These are phyloP conservation scores for Hortaea werneckii DNA, from an alignment of 2,329 filamentous ascomycete species.

Conservation along the genomic window DNA sequence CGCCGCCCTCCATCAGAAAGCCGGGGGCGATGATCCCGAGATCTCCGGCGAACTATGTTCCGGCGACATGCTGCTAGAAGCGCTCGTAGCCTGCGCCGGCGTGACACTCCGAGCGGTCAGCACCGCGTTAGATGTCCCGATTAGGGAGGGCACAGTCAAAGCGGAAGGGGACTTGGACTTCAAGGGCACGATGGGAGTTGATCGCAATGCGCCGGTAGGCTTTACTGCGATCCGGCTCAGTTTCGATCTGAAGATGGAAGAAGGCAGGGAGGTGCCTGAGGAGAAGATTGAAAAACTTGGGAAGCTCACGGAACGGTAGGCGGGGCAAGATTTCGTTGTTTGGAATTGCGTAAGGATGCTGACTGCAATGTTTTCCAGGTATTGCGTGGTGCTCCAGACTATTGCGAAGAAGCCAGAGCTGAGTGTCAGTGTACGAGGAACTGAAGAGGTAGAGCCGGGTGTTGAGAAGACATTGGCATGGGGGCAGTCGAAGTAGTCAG, in stretches of 20 bases:
- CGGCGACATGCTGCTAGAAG: constrained; percentile 42
- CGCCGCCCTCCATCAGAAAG: constrained; percentile 39
- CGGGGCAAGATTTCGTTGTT: not conserved
- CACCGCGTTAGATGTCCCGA: constrained; percentile 36
- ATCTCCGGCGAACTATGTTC: constrained; percentile 41
- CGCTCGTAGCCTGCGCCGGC: constrained; percentile 40
- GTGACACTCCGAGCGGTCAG: constrained; percentile 43
- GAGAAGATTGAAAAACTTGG: constrained; percentile 36
- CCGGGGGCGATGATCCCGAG: constrained; percentile 33
- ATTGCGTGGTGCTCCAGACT: constrained; percentile 38
- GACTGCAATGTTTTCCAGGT: constrained; percentile 10
- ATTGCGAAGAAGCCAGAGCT: constrained; percentile 28
- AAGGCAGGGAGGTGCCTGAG: constrained; percentile 28
- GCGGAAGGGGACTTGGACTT: constrained; percentile 42
- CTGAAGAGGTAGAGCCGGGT: constrained; percentile 18
- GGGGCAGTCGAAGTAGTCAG: constrained; percentile 10
- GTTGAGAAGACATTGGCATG: constrained; percentile 19
- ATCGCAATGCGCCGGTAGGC: constrained; percentile 36
- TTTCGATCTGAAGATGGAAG: constrained; percentile 33
- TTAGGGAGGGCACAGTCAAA: constrained; percentile 32
- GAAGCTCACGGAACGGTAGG: constrained; percentile 35
- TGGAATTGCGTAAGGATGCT: not conserved
- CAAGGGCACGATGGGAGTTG: constrained; percentile 40
- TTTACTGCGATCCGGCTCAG: constrained; percentile 37
- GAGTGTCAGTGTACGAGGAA: constrained; percentile 23